Evolutionary conservation across 192 early-diverging fungal genomes (phyloP).

Genomic region (Entomortierella lignicola): DNA sequence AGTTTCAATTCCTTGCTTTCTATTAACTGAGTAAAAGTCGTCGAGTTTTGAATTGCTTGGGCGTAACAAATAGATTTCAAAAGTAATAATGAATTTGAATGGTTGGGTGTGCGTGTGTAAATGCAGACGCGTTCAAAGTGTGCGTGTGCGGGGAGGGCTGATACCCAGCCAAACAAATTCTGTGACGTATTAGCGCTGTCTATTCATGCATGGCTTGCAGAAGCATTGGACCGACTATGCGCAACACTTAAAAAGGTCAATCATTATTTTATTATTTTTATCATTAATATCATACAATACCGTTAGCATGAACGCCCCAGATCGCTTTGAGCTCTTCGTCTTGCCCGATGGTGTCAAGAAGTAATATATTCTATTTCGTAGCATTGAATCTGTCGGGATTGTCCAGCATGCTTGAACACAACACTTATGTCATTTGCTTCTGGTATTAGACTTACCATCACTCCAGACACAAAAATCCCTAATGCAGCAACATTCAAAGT

Average conservation of each 20-base stretch:
- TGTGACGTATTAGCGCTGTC: no score
- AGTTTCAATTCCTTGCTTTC: neutral
- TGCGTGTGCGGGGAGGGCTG: neutral
- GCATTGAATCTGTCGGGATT: neutral
- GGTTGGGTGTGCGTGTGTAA: neutral
- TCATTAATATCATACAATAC: neutral
- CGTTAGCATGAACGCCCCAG: constrained; percentile 83
- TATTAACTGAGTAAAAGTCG: neutral
- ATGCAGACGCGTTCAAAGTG: neutral
- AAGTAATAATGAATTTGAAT: neutral
- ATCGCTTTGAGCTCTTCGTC: constrained; percentile 85
- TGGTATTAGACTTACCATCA: constrained; percentile 75
- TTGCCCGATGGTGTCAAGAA: constrained; percentile 82
- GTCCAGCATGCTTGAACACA: neutral
- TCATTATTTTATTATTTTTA: neutral
- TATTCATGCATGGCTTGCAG: no score
- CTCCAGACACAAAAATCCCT: constrained; percentile 90
- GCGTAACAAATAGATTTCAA: neutral
- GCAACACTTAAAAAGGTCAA: neutral
- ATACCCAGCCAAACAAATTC: neutral
- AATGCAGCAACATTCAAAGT: constrained; percentile 94
- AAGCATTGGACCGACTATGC: no score
- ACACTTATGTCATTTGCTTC: neutral
- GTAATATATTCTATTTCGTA: constrained; percentile 37
- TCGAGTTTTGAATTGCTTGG: neutral